A percentile compares a stretch with the other conserved stretches of the same genome.
Conservation (phyloP, 225 moss, liverwort and hornwort species). For the Asterella californica region DNA sequence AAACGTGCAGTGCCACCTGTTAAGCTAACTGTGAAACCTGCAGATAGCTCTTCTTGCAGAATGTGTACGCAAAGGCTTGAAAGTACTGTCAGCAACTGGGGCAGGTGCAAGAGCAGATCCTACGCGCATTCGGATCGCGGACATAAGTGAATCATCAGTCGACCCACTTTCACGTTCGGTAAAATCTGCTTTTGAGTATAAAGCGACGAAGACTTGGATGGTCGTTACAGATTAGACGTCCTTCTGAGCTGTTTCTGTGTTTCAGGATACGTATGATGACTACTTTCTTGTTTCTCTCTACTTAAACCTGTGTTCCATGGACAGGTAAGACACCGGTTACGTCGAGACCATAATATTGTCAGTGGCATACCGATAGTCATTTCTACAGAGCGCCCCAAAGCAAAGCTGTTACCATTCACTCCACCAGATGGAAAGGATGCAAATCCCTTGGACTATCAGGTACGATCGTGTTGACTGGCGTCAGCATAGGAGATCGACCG, state of each 20-base stretch:
- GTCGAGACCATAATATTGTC: conserved; percentile 77
- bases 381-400: conserved; percentile 86
- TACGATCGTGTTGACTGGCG: conserved; percentile 24
- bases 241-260: not conserved
- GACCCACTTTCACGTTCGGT: conserved; percentile 98
- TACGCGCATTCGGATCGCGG: conserved; percentile 89
- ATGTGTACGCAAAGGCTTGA: conserved; percentile 78
- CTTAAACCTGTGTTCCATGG: not conserved
- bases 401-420: conserved; percentile 80
- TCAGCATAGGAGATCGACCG: not conserved
- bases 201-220: not conserved
- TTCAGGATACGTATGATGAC: not conserved
- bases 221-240: not conserved
- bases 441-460: conserved; percentile 89
- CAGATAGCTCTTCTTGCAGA: conserved; percentile 89
- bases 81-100: conserved; percentile 91
- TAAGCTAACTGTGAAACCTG: conserved; percentile 4
- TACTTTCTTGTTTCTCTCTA: not conserved
- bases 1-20: not conserved
- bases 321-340: conserved; percentile 86
- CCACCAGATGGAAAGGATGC: conserved; percentile 62
- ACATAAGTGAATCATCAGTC: conserved; percentile 84
- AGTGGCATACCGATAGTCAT: conserved; percentile 94
- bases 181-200: conserved; percentile 10
- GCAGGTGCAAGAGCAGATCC: conserved; percentile 98